phyloP scores from a whole-genome alignment of 176 grass and related monocot species.

The Zea mays region Zm-B73-REFERENCE-NAM-5.0 NC_050096.1:64211001-64211500 shows the following conservation, averaged over 20 bases:
- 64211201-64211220: slow-evolving; percentile 28
- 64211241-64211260: slow-evolving; percentile 31
- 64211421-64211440: slow-evolving; percentile 65
- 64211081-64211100: neutral
- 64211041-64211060: neutral
- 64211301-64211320: slow-evolving; percentile 42
- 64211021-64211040: neutral
- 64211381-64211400: slow-evolving; percentile 52
- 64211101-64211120: too few species aligned
- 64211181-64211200: neutral
- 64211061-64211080: neutral
- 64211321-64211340: slow-evolving; percentile 31
- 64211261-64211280: slow-evolving; percentile 42
- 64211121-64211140: too few species aligned
- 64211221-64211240: slow-evolving; percentile 56
- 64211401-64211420: slow-evolving; percentile 49
- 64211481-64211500: too few species aligned
- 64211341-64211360: slow-evolving; percentile 48
- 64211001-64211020: neutral
- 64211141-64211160: too few species aligned
- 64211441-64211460: too few species aligned
- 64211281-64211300: slow-evolving; percentile 52
- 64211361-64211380: slow-evolving; percentile 47
- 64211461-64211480: too few species aligned
- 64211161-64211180: too few species aligned